Base-by-base conservation (phyloP, 305 asterid genomes). In the Solanum hybrid region DNA sequence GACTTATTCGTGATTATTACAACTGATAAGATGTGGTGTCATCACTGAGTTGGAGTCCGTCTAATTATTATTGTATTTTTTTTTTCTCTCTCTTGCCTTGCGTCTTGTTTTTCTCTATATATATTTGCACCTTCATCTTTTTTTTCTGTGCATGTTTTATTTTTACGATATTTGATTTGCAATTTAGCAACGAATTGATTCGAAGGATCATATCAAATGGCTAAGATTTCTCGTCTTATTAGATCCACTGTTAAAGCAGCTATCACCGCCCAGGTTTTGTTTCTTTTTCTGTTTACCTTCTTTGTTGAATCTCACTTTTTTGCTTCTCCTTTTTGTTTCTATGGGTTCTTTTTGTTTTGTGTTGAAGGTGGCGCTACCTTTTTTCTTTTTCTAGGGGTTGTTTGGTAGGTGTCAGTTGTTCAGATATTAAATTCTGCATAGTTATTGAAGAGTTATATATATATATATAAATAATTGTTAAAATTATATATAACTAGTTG, bases 181-280 rank as follows among this genome's bases (percentile, higher is more conserved):
- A 65, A 65, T 65, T 22, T 22, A 22, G 2, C 72, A 3, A 20
- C 11, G 5, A 61, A 61, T 61, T 61, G 72, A 61, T 22, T 29
- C 13, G 7, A 34, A 36, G 45, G 36, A n/a, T 33, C 51, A 26
- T 39, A 72, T 70, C 33, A 92, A 65, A 89, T 92, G 90, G 90
- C 92, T 17, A 77, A 79, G 89, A 90, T 95, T 93, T 92, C 91
- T 90, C 96, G 98, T 90, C 93, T 95, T 57, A 79, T 94, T 89
- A 92, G 92, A 89, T 93, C 93, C 80, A 83, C 92, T 79, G 93
- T 94, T 90, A 93, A 92, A 92, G 91, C 92, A 61, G 93, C 94
- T 83, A 17, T 45, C 90, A 88, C 72, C 85, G 8, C 83, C 89
- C 92, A 94, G 98, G 98, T 96, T 65, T 36, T 2, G 6, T 79